Conservation (phyloP, 202 grass and related monocot species). For the Brachypodium distachyon region DNA sequence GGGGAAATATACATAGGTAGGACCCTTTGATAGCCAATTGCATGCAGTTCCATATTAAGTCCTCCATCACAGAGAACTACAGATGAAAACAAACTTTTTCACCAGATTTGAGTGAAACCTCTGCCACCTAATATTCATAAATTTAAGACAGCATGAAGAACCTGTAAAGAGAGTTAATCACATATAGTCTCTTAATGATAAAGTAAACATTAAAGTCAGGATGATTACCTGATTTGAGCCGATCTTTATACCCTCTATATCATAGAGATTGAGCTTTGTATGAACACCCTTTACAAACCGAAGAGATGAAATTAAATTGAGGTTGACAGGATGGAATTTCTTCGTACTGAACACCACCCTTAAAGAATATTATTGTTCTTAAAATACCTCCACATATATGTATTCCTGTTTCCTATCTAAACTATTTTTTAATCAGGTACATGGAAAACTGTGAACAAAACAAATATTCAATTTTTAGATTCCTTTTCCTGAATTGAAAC, state of each 20-base stretch:
- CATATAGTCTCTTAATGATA: neutral
- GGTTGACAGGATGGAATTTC: neutral
- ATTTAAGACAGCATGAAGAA: no score
- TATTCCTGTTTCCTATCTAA: constrained; percentile 52
- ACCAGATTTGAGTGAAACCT: no score
- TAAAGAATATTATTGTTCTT: no score
- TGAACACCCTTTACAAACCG: constrained; percentile 80
- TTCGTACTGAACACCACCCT: constrained; percentile 48
- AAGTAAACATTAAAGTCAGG: neutral
- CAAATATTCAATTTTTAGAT: neutral
- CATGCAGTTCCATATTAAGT: constrained; percentile 83
- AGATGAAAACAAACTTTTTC: constrained; percentile 25
- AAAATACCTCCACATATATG: constrained; percentile 43
- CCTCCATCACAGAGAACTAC: constrained; percentile 85
- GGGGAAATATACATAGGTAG: constrained; percentile 70
- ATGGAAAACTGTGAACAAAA: constrained; percentile 4
- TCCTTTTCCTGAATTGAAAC: neutral
- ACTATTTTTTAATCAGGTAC: constrained; percentile 29
- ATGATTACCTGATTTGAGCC: constrained; percentile 72
- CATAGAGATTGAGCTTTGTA: constrained; percentile 86
- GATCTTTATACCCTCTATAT: constrained; percentile 74
- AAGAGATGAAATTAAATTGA: neutral
- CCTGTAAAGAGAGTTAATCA: constrained; percentile 26
- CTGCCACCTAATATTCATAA: no score
- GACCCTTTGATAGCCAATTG: constrained; percentile 50